phyloP scores from a whole-genome alignment of 768 basidiomycete genomes.

The Leccinum incarnatum region DNA sequence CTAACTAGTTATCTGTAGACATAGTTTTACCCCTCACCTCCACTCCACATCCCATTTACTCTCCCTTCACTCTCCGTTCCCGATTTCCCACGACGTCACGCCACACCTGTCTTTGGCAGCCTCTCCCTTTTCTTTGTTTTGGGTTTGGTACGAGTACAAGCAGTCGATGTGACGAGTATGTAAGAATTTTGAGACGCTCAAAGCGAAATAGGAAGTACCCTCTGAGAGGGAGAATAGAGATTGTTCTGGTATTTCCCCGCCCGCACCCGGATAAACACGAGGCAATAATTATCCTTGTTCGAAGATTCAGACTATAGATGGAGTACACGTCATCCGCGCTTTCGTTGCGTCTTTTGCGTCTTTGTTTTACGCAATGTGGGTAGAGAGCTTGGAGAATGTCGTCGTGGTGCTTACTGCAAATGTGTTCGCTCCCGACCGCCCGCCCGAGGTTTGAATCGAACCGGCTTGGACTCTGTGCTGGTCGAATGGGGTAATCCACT shows the following conservation, averaged over 20 bases:
- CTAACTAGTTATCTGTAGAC: constrained; percentile 26
- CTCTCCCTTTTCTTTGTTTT: neutral
- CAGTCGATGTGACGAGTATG: neutral
- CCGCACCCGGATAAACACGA: neutral
- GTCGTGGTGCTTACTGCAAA: too few relatives aligned
- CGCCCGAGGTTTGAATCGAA: neutral
- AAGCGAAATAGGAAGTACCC: neutral
- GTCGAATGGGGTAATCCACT: neutral
- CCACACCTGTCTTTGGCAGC: neutral
- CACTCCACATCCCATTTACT: neutral
- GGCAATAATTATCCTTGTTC: neutral
- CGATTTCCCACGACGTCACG: neutral
- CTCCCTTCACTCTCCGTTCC: neutral
- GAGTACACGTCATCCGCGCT: neutral
- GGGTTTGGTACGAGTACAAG: neutral
- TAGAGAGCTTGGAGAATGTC: too few relatives aligned
- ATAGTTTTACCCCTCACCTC: neutral
- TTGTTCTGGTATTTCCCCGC: neutral
- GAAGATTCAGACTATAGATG: neutral
- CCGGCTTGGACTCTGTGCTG: neutral
- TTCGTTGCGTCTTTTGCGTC: neutral
- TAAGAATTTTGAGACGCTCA: neutral
- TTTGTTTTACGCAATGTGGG: too few relatives aligned
- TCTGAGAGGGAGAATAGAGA: neutral
- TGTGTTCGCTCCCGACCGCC: too few relatives aligned